Conservation (phyloP, 441 rosid genomes). For the Brassica hybrid region DNA sequence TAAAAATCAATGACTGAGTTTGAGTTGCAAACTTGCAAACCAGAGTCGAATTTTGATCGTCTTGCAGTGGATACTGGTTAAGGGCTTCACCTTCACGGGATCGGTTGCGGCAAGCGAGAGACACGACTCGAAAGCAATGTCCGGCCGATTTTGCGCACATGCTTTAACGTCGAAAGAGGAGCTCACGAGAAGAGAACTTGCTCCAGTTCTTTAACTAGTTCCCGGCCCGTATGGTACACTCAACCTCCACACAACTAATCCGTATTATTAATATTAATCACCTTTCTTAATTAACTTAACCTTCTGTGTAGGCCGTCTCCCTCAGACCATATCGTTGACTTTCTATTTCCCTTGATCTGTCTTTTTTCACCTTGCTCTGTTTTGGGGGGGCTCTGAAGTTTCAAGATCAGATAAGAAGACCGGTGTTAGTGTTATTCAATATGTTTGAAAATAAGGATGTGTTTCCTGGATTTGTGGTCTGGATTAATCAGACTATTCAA, state of each 20-base stretch:
- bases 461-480: slow-evolving; percentile 16
- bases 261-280: slow-evolving; percentile 1
- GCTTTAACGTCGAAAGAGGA: slow-evolving; percentile 28
- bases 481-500: slow-evolving; percentile 51
- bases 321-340: slow-evolving; percentile 28
- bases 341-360: background rate
- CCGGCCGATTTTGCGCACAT: slow-evolving; percentile 29
- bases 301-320: background rate
- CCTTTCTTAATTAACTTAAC: background rate
- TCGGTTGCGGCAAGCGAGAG: slow-evolving; percentile 1
- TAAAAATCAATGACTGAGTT: background rate
- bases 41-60: background rate
- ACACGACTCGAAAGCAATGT: slow-evolving; percentile 26
- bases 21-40: background rate
- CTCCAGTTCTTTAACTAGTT: slow-evolving; percentile 28
- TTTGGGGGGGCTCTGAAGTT: slow-evolving; percentile 19
- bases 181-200: slow-evolving; percentile 35
- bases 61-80: background rate
- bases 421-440: background rate
- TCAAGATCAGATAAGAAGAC: slow-evolving; percentile 30
- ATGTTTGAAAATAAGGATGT: slow-evolving; percentile 15
- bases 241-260: slow-evolving; percentile 20
- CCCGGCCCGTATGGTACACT: slow-evolving; percentile 31
- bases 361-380: slow-evolving; percentile 10
- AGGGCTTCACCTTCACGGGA: background rate